Evolutionary conservation across 176 grass and related monocot species (phyloP).

Genomic region (Microstegium vimineum): DNA sequence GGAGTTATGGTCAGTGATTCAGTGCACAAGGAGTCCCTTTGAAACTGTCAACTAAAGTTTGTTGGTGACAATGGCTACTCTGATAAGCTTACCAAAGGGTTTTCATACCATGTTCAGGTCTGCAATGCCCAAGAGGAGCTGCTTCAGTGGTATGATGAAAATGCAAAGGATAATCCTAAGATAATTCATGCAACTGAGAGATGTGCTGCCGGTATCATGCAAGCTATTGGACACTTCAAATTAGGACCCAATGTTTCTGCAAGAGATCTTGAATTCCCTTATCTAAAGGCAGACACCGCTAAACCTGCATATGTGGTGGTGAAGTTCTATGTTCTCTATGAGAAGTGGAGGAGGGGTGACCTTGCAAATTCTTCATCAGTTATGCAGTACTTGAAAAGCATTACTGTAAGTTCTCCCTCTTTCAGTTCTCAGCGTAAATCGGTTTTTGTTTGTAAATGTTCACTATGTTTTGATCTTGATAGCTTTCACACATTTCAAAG

Average conservation of each 20-base stretch:
- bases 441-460: neutral
- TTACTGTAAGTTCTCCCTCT: constrained; percentile 55
- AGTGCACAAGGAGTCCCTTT: constrained; percentile 15
- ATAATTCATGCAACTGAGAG: constrained; percentile 78
- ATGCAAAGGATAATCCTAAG: constrained; percentile 48
- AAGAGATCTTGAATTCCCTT: constrained; percentile 62
- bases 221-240: constrained; percentile 71
- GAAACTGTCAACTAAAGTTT: constrained; percentile 12
- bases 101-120: constrained; percentile 61
- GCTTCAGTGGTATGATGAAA: constrained; percentile 76
- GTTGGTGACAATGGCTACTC: neutral
- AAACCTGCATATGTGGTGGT: constrained; percentile 58
- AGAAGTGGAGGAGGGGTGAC: constrained; percentile 71
- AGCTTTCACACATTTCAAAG: neutral
- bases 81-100: constrained; percentile 27
- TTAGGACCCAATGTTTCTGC: constrained; percentile 61
- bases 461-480: neutral
- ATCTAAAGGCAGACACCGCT: constrained; percentile 34
- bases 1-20: constrained; percentile 81
- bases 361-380: constrained; percentile 50
- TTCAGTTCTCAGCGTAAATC: neutral
- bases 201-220: constrained; percentile 75
- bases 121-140: constrained; percentile 86
- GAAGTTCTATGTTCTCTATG: constrained; percentile 78
- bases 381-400: constrained; percentile 53